A percentile compares a stretch with the other conserved stretches of the same genome.
Conservation (phyloP, 257 asterid species). For the Nicotiana obtusifolia region DNA sequence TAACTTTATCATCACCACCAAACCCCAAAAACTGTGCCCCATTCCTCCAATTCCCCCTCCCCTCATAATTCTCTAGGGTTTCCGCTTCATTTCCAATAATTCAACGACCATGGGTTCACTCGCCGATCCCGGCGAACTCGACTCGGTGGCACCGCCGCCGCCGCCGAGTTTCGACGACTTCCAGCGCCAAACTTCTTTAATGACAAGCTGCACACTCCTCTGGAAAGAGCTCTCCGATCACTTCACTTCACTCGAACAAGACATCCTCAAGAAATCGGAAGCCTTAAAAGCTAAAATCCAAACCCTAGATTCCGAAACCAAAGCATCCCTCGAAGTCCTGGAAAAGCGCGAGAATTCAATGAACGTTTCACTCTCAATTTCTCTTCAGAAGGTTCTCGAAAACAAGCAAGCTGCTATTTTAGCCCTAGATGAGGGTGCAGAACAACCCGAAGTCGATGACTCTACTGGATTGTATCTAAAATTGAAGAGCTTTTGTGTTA, state of each 20-base stretch:
- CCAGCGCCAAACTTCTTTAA: constrained; percentile 91
- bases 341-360: constrained; percentile 71
- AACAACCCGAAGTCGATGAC: constrained; percentile 55
- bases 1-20: constrained; percentile 40
- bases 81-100: constrained; percentile 14
- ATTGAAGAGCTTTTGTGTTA: constrained; percentile 46
- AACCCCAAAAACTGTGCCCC: constrained; percentile 9
- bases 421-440: background rate
- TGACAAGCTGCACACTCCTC: constrained; percentile 97
- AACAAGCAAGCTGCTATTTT: constrained; percentile 16
- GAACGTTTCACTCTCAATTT: constrained; percentile 48
- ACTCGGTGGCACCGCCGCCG: constrained; percentile 38
- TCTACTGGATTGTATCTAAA: constrained; percentile 57
- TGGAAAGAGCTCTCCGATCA: constrained; percentile 99
- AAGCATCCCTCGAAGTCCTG: constrained; percentile 49
- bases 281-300: constrained; percentile 51
- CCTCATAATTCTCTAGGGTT: constrained; percentile 51
- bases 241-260: constrained; percentile 78
- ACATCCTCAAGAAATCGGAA: constrained; percentile 62
- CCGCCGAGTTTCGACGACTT: constrained; percentile 90
- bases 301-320: constrained; percentile 45
- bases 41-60: constrained; percentile 10
- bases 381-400: constrained; percentile 35
- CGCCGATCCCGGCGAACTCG: constrained; percentile 90
- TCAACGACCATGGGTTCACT: constrained; percentile 64